Base-by-base conservation (phyloP, 2,329 filamentous ascomycete species). In the Sporothrix dimorphospora region DNA sequence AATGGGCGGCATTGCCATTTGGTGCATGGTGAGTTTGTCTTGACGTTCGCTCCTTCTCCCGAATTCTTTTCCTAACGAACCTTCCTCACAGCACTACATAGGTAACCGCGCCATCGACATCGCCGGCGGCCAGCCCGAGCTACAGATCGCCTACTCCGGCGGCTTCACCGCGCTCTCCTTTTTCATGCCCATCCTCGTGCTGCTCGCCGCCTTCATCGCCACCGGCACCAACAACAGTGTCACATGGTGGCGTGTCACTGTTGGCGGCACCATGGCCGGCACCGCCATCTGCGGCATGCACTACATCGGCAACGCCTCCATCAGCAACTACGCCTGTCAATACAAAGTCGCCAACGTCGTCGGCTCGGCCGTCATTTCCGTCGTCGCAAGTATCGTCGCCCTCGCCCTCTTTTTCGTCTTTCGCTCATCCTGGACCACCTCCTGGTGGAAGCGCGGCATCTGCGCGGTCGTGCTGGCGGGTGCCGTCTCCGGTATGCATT, bases 401-500 rank as follows among this genome's bases (percentile, higher is more conserved):
- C 83, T 97, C 55, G 85, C 89, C 0, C 83, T 94, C 5, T 97
- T 97, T 82, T 97, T 96, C 81, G 87, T 91, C 72, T 90, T 92
- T 80, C 88, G 91, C 75, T 88, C 91, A 19, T 86, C 88, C 19
- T 97, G 93, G 93, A 92, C 91, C 66, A 91, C 90, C 77, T 88
- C 87, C 19, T 93, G 91, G 88, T 94, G 91, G 91, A 93, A 93
- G 78, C 85, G 93, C 72, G 81, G 86, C 11, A 77, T 90, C 1
- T 92, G 90, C 73, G 91, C 91, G 11, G 81, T 89, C 61, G 80
- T 94, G 21, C 85, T 97, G 53, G 91, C 92, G 9, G 84, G 87
- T 19, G 92, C 91, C 53, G 92, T 96, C 1, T 94, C 91, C 11
- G 92, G 92, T 0, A 96, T 97, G 93, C 93, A 97, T 81, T 97